Base-by-base conservation (phyloP, 495 filamentous ascomycete genomes). In the Xylaria intraflava region DNA sequence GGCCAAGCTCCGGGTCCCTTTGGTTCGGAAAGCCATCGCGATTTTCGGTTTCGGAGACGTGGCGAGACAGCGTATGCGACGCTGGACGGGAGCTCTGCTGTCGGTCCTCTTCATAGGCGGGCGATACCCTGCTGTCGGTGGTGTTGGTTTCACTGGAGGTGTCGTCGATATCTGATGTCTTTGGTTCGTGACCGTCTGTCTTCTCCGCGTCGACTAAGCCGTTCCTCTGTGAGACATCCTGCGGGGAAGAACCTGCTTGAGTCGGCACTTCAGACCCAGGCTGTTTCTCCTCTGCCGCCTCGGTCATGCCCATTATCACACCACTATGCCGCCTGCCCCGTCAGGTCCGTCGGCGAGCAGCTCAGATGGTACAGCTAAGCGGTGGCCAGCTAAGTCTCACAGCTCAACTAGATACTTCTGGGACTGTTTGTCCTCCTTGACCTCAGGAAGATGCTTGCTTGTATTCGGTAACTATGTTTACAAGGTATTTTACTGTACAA, bases 11-110 rank as follows among this genome's bases (percentile, higher is more conserved):
- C 2, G 59, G 53, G 33, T 68, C 63, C 2, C 66, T 51, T 22
- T 58, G 58, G 22, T 58, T 66, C 39, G 56, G 41, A 38, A 68
- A 62, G 41, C 65, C 64, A 41, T 71, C 66, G 20, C 64, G 60
- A 8, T 62, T 52, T 49, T 70, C 67, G 1, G 62, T 61, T 20
- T 55, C 52, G 8, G 52, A 55, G 27, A 55, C 20, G 36, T 23
- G 24, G 23, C 45, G 45, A n/a, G 52, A 68, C 53, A 35, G 60
- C 58, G 19, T 50, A 29, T n/a, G 62, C 49, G 39, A 63, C 6
- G 0, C 44, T 35, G 11, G 33, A 11, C n/a, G 41, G 10, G 50
- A 52, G 49, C 27, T 30, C 29, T 19, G 50, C n/a, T 22, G 50
- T 22, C 12, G 38, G n/a, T 36, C 29, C 39, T 31, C 19, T 27